These are phyloP conservation scores for Sophora flavescens DNA, from an alignment of 306 rosid genomes.

Conservation along the genomic window DNA sequence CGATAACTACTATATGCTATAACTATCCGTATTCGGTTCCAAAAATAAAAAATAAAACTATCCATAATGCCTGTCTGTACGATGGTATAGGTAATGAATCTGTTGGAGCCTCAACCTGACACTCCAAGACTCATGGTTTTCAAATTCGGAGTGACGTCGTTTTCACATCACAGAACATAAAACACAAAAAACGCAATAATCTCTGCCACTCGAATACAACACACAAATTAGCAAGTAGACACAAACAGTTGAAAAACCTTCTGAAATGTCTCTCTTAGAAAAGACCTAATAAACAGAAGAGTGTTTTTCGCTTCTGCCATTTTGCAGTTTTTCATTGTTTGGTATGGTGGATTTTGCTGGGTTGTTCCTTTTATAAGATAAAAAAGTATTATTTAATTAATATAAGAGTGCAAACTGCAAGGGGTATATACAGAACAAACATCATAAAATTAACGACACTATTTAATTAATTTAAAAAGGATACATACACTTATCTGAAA, in stretches of 20 bases:
- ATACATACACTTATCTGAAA: too few species aligned
- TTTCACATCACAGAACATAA: not conserved
- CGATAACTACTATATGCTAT: too few species aligned
- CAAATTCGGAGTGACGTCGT: conserved; percentile 29
- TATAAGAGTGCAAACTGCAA: too few species aligned
- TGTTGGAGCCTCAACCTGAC: conserved; percentile 21
- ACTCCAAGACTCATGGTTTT: conserved; percentile 23
- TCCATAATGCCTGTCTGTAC: not conserved
- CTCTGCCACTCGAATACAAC: not conserved
- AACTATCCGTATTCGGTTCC: too few species aligned
- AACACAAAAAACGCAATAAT: not conserved
- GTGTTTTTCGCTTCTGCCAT: conserved; percentile 3
- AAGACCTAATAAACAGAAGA: conserved; percentile 22
- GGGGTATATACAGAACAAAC: too few species aligned
- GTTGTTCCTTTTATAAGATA: not conserved
- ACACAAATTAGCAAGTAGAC: not conserved
- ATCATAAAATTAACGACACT: too few species aligned
- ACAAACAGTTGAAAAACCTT: conserved; percentile 8
- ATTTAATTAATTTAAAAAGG: too few species aligned
- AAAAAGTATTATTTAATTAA: too few species aligned
- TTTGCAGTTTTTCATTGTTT: not conserved
- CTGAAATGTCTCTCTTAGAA: conserved; percentile 40
- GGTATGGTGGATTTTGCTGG: conserved; percentile 39
- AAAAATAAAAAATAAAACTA: too few species aligned
- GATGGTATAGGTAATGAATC: not conserved